phyloP scores from a whole-genome alignment of 352 stramenopile genomes.

The Pythium grandisporangium region DNA sequence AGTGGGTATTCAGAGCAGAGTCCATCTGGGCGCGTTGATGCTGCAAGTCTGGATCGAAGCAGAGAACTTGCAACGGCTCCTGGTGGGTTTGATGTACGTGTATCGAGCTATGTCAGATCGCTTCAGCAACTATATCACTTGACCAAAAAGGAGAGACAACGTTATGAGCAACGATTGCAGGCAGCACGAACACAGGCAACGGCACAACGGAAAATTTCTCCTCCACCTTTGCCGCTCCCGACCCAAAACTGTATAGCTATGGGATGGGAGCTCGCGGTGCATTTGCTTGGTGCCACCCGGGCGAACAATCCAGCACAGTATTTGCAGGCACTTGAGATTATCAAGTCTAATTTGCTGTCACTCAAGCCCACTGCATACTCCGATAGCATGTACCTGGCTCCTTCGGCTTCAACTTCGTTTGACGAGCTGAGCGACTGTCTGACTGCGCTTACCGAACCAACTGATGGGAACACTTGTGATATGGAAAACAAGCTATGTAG shows the following conservation, averaged over 20 bases:
- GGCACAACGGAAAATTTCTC: slow-evolving; percentile 57
- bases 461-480: slow-evolving; percentile 2
- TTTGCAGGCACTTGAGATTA: slow-evolving; percentile 54
- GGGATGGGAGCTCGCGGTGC: slow-evolving; percentile 72
- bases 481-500: slow-evolving; percentile 24
- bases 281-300: slow-evolving; percentile 60
- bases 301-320: slow-evolving; percentile 63
- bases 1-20: slow-evolving; percentile 10
- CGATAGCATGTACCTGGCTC: slow-evolving; percentile 78
- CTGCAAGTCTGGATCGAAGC: slow-evolving; percentile 7
- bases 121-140: slow-evolving; percentile 63
- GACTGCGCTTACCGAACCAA: slow-evolving; percentile 23
- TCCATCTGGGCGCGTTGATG: too few species aligned
- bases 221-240: slow-evolving; percentile 61
- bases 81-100: slow-evolving; percentile 55
- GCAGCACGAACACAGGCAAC: slow-evolving; percentile 41
- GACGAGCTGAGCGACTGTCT: slow-evolving; percentile 69
- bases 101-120: slow-evolving; percentile 64
- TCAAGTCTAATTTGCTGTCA: slow-evolving; percentile 51
- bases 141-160: slow-evolving; percentile 77
- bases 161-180: slow-evolving; percentile 57
- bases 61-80: slow-evolving; percentile 4
- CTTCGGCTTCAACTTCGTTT: slow-evolving; percentile 62
- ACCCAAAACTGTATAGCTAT: slow-evolving; percentile 81
- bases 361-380: slow-evolving; percentile 77